These are phyloP conservation scores for Phytopythium delawarense DNA, from an alignment of 352 stramenopile genomes.

Conservation along the genomic window DNA sequence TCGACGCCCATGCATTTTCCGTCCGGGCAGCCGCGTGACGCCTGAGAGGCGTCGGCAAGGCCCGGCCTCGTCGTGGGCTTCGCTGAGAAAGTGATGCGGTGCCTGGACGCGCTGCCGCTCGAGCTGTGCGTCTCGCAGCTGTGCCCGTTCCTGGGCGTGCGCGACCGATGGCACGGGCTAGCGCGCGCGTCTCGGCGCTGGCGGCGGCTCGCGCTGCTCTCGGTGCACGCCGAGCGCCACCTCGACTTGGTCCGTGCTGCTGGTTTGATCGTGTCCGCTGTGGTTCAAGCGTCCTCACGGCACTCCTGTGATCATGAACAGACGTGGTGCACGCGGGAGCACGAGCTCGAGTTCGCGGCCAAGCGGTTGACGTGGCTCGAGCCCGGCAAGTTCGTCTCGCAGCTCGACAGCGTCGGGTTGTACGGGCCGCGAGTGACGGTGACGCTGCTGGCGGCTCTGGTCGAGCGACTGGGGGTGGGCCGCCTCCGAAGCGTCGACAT, in stretches of 20 bases:
- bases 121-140: conserved; percentile 39
- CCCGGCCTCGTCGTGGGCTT: no score
- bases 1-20: background rate
- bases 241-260: conserved; percentile 47
- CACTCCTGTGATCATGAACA: conserved; percentile 7
- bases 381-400: conserved; percentile 16
- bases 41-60: background rate
- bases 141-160: conserved; percentile 50
- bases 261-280: background rate
- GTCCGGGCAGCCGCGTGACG: background rate
- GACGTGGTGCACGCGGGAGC: conserved; percentile 68
- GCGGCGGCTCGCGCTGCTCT: conserved; percentile 49
- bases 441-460: conserved; percentile 34
- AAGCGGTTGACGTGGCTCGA: conserved; percentile 22
- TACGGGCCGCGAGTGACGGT: conserved; percentile 56
- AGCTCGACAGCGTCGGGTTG: conserved; percentile 45
- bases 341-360: conserved; percentile 48
- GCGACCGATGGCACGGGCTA: conserved; percentile 52
- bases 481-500: conserved; percentile 48
- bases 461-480: conserved; percentile 29
- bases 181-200: conserved; percentile 52
- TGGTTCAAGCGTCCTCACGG: background rate
- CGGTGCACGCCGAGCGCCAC: conserved; percentile 38
- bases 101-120: conserved; percentile 35
- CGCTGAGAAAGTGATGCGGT: background rate